phyloP scores from a whole-genome alignment of 202 grass and related monocot genomes.

The Elaeis oleifera region DNA sequence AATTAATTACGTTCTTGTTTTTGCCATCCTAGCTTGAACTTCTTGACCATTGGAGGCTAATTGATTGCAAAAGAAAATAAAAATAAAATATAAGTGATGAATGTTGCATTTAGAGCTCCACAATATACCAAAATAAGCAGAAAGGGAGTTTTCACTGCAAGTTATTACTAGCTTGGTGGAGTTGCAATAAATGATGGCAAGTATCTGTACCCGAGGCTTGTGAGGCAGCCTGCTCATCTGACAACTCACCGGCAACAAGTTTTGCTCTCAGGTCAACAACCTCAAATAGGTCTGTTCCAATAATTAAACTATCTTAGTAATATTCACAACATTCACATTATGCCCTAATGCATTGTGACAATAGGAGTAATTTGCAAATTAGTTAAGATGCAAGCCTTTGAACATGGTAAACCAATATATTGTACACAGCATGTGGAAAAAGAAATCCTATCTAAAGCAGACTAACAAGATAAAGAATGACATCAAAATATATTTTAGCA shows the following conservation, averaged over 20 bases:
- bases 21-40: slow-evolving; percentile 54
- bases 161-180: slow-evolving; percentile 4
- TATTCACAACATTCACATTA: too few species aligned
- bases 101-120: not conserved
- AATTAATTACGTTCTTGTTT: slow-evolving; percentile 45
- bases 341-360: too few species aligned
- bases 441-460: too few species aligned
- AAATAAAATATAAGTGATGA: not conserved
- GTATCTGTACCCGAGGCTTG: slow-evolving; percentile 55
- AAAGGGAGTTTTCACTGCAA: slow-evolving; percentile 10
- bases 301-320: too few species aligned
- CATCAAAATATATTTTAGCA: too few species aligned
- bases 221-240: slow-evolving; percentile 57
- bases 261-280: slow-evolving; percentile 93
- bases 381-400: too few species aligned
- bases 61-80: slow-evolving; percentile 29
- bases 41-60: slow-evolving; percentile 52
- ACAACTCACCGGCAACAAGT: slow-evolving; percentile 69
- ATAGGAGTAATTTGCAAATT: too few species aligned
- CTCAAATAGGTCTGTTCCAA: slow-evolving; percentile 74
- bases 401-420: too few species aligned
- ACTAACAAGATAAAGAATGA: too few species aligned
- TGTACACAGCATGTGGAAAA: too few species aligned
- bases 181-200: slow-evolving; percentile 13
- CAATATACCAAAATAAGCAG: slow-evolving; percentile 6